Percentiles rank a stretch among this genome's conserved stretches.
Evolutionary conservation across 2,329 filamentous ascomycete genomes (phyloP).

Genomic region (Alternaria sp.): DNA sequence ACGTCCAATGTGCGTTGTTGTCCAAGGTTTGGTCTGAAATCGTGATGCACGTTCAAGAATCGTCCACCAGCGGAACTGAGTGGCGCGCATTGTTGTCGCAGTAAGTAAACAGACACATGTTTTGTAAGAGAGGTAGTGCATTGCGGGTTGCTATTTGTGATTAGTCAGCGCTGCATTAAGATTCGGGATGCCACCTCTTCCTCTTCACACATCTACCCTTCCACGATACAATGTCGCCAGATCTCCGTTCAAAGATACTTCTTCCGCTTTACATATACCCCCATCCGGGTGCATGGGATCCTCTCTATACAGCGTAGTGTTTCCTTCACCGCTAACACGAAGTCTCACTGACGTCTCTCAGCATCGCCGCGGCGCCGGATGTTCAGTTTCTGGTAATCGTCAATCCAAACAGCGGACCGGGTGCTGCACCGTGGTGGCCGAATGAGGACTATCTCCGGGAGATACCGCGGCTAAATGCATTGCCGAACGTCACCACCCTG

Average conservation of each 20-base stretch:
- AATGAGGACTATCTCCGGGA: conserved; percentile 56
- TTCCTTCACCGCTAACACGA: not conserved
- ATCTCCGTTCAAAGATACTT: conserved; percentile 45
- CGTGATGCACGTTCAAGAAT: not conserved
- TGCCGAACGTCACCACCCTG: conserved; percentile 57
- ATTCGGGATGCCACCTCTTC: not conserved
- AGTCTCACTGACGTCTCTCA: not conserved
- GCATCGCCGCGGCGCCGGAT: conserved; percentile 39
- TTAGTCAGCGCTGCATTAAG: conserved; percentile 6
- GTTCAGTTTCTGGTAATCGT: conserved; percentile 59
- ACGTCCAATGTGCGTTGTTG: not conserved
- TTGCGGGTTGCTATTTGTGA: not conserved
- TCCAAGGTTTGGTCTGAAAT: not conserved
- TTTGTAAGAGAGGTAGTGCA: not conserved
- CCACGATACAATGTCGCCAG: not conserved
- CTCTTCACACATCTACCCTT: not conserved
- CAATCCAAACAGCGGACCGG: conserved; percentile 58
- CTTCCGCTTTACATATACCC: conserved; percentile 61
- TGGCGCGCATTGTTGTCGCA: not conserved
- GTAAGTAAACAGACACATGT: not conserved
- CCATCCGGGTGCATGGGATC: conserved; percentile 54
- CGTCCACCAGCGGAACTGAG: not conserved
- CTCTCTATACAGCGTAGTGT: conserved; percentile 54
- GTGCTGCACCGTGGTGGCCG: conserved; percentile 51
- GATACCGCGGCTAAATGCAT: conserved; percentile 49